Evolutionary conservation across 2,329 filamentous ascomycete species (phyloP), one percentile per base, ranked within the genome.

Genomic region (Fusarium vanettenii): DNA sequence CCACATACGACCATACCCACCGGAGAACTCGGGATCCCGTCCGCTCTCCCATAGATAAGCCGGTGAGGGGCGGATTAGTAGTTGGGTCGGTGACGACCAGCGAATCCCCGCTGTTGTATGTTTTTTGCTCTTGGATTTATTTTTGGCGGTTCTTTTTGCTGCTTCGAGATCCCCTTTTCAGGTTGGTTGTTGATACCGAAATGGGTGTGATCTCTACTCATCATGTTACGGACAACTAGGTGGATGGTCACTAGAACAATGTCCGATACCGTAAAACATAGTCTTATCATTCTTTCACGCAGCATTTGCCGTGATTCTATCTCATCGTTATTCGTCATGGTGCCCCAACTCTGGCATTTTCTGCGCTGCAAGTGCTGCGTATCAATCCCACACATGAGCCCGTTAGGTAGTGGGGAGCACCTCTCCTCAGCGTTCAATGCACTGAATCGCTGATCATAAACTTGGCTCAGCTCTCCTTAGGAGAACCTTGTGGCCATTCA

Each of bases 101-200:
- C 71, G 70, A 73, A 73, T 73, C 67, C 71, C 71, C 68, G 65
- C 72, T 75, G 72, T 75, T 75, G 72, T 74, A 74, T 74, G 71
- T 74, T 56, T 52, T 43, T 37, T 25, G 56, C 55, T 20, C 25
- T 56, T 5, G 9, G 8, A 5, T 31, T 16, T 22, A 37, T 29
- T 14, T 39, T n/a, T 27, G 16, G 10, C 25, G 2, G 20, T 6
- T 31, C 35, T 20, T 27, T 60, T 60, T 60, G 10, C 14, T 18
- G 31, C 3, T 5, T 11, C 5, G 22, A 14, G 9, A n/a, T 37
- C 35, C 18, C 27, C 5, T 39, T 41, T n/a, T n/a, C n/a, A n/a
- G n/a, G 25, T 16, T n/a, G 25, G 16, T 29, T n/a, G 25, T 29
- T n/a, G 48, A 13, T n/a, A 29, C 8, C 11, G 10, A 29, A 52